phyloP scores from a whole-genome alignment of 257 asterid genomes.

The Solanum paucissectum region DNA sequence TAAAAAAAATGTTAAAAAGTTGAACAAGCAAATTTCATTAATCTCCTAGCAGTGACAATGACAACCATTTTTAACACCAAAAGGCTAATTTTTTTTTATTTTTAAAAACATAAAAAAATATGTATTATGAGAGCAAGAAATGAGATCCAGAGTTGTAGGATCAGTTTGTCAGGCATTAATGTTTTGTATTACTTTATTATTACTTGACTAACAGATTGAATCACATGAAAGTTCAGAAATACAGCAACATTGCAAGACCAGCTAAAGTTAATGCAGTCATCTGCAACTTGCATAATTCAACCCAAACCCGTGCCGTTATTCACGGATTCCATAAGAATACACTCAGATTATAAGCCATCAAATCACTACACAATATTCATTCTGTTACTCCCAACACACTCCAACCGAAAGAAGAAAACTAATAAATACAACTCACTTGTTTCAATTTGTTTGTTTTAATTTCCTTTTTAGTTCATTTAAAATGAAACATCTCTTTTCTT shows the following conservation, averaged over 20 bases:
- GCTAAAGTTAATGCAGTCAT: conserved; percentile 40
- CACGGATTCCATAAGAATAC: conserved; percentile 62
- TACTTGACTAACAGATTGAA: conserved; percentile 18
- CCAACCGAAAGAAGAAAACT: not conserved
- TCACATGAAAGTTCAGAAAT: conserved; percentile 62
- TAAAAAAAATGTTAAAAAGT: not conserved
- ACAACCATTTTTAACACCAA: not conserved
- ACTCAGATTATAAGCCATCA: conserved; percentile 1
- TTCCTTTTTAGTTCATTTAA: not conserved
- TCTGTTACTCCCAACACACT: not conserved
- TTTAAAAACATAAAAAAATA: not conserved
- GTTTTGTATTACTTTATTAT: conserved; percentile 18
- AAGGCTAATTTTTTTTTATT: not conserved
- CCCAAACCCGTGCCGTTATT: conserved; percentile 59
- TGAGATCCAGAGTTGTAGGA: conserved; percentile 24
- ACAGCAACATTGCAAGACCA: not conserved
- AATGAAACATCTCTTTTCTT: not conserved
- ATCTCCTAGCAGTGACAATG: not conserved
- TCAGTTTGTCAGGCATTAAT: conserved; percentile 13
- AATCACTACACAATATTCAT: not conserved
- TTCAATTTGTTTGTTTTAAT: not conserved
- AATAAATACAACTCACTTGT: not conserved
- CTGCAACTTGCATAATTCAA: conserved; percentile 18
- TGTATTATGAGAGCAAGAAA: not conserved
- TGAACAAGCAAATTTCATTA: not conserved